Conservation (phyloP, 2,329 filamentous ascomycete species). For the Lasiodiplodia gonubiensis region DNA sequence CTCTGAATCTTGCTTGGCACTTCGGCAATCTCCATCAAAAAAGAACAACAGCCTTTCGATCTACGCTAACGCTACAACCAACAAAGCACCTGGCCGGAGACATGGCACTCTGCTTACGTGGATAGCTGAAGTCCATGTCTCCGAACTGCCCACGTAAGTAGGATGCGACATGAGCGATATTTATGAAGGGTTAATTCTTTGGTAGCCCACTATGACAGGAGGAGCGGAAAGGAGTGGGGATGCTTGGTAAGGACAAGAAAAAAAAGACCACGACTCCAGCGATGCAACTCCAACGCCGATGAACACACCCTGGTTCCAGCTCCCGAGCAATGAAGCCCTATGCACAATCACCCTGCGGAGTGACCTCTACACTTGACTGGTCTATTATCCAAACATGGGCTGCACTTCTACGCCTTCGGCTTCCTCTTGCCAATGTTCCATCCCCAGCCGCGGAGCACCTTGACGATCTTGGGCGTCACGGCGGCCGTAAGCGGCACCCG, state of each 20-base stretch:
- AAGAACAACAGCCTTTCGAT: background rate
- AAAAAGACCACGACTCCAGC: background rate
- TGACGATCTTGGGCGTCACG: constrained; percentile 92
- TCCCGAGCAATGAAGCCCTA: background rate
- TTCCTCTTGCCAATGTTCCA: constrained; percentile 89
- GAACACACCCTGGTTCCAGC: background rate
- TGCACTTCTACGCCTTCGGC: constrained; percentile 37
- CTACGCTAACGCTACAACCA: constrained; percentile 8
- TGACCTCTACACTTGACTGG: background rate
- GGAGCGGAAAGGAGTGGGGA: background rate
- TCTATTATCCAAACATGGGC: background rate
- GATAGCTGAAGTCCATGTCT: too few species aligned
- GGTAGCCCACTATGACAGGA: too few species aligned
- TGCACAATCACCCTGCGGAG: background rate
- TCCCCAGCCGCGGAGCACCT: constrained; percentile 82
- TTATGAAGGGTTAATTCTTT: too few species aligned
- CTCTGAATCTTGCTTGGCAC: constrained; percentile 1
- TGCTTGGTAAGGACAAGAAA: background rate
- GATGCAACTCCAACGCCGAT: background rate
- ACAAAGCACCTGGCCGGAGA: background rate
- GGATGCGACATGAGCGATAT: too few species aligned
- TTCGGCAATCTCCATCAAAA: constrained; percentile 12
- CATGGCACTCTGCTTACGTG: background rate
- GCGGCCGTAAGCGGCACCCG: constrained; percentile 92
- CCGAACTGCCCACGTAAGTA: too few species aligned